Evolutionary conservation across 495 filamentous ascomycete genomes (phyloP).

Genomic region (Neurospora sp.): DNA sequence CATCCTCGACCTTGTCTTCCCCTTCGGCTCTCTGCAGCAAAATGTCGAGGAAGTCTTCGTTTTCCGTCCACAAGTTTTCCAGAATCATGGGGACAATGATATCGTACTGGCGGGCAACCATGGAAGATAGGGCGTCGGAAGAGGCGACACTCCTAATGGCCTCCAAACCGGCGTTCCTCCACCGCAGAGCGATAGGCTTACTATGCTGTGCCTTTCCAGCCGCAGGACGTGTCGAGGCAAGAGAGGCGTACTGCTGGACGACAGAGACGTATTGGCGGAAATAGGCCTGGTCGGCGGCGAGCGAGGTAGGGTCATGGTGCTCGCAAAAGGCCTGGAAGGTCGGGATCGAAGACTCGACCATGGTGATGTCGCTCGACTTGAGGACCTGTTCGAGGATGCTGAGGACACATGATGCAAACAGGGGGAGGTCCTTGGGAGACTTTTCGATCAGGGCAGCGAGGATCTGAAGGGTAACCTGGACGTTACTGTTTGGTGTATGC

Average conservation of each 20-base stretch:
- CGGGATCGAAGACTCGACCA: conserved; percentile 77
- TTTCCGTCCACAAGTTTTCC: conserved; percentile 71
- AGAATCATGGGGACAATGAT: conserved; percentile 73
- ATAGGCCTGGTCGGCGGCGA: conserved; percentile 74
- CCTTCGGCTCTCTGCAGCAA: conserved; percentile 51
- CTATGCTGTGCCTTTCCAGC: conserved; percentile 44
- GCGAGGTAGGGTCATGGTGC: conserved; percentile 66
- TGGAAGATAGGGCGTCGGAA: conserved; percentile 64
- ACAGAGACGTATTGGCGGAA: conserved; percentile 72
- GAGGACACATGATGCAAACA: conserved; percentile 73
- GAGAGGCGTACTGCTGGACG: conserved; percentile 64
- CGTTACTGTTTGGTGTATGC: conserved; percentile 49
- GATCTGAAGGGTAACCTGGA: conserved; percentile 87
- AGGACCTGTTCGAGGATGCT: conserved; percentile 70
- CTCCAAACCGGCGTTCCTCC: conserved; percentile 68
- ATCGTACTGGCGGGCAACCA: conserved; percentile 62
- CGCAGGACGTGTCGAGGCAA: conserved; percentile 51
- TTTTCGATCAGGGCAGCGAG: conserved; percentile 84
- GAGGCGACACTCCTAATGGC: conserved; percentile 71
- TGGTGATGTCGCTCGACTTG: conserved; percentile 68
- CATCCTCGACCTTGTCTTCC: conserved; percentile 56
- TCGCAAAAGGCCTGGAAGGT: conserved; percentile 78
- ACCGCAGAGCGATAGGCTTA: conserved; percentile 68
- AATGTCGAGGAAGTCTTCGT: conserved; percentile 54
- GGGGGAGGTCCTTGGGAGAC: conserved; percentile 74